Evolutionary conservation across 768 basidiomycete genomes (phyloP).

Genomic region (Mycena latifolia): DNA sequence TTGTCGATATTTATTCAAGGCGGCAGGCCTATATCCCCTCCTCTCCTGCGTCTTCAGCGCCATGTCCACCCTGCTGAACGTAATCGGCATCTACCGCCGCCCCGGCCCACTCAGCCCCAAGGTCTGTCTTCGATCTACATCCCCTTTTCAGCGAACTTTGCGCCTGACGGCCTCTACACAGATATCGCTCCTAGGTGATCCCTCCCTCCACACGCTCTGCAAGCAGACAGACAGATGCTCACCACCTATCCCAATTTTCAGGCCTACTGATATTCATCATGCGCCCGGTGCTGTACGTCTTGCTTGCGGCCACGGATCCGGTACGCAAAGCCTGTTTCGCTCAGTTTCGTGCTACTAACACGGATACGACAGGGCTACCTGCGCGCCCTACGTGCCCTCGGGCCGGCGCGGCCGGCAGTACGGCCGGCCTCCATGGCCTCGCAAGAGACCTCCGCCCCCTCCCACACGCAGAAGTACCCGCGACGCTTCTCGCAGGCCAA

Average conservation of each 20-base stretch:
- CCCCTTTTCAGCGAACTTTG: not conserved
- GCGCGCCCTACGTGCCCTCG: not conserved
- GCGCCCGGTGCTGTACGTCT: not conserved
- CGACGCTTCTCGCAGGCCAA: not conserved
- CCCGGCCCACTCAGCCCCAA: not conserved
- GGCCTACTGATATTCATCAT: not conserved
- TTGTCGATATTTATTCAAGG: not conserved
- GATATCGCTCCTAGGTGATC: not conserved
- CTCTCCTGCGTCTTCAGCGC: conserved; percentile 8
- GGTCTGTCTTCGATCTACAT: not conserved
- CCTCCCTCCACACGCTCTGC: no score
- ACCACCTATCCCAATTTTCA: not conserved
- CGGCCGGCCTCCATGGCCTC: not conserved
- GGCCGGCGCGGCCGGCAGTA: not conserved
- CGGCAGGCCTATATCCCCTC: conserved; percentile 7
- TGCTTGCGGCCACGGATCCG: not conserved
- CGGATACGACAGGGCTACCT: not conserved
- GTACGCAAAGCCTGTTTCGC: not conserved
- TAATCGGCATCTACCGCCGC: not conserved
- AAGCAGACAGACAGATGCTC: not conserved
- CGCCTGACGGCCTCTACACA: not conserved
- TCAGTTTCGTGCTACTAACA: not conserved
- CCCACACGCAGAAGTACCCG: not conserved
- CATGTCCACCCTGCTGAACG: not conserved
- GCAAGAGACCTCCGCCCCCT: not conserved